These are phyloP conservation scores for Albatrellus ellisii DNA, from an alignment of 768 basidiomycete genomes.

Conservation along the genomic window DNA sequence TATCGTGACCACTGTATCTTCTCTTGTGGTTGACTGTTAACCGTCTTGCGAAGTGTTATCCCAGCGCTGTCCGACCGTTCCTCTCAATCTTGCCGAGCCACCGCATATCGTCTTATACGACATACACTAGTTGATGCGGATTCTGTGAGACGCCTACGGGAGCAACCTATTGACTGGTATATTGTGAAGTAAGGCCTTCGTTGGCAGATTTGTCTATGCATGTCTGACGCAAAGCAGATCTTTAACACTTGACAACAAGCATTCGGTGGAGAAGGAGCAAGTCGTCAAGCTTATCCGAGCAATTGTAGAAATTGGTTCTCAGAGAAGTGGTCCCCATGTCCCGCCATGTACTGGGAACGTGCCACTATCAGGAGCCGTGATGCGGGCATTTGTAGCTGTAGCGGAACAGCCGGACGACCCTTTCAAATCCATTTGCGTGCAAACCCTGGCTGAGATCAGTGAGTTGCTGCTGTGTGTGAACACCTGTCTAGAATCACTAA, in stretches of 20 bases:
- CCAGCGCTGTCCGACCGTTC: constrained; percentile 67
- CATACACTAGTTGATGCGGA: constrained; percentile 61
- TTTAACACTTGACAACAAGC: constrained; percentile 73
- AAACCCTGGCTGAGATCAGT: constrained; percentile 88
- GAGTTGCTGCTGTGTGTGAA: constrained; percentile 18
- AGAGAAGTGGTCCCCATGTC: constrained; percentile 32
- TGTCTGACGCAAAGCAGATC: constrained; percentile 35
- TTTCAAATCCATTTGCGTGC: constrained; percentile 67
- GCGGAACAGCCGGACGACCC: constrained; percentile 90
- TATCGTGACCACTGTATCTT: not conserved
- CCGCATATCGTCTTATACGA: constrained; percentile 74
- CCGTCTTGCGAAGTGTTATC: constrained; percentile 41
- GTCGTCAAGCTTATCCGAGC: constrained; percentile 80
- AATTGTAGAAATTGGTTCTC: constrained; percentile 65
- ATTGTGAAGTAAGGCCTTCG: constrained; percentile 59
- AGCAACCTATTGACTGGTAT: constrained; percentile 73
- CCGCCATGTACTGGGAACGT: constrained; percentile 30
- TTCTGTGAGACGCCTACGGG: constrained; percentile 52
- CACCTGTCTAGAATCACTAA: constrained; percentile 2
- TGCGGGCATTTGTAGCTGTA: constrained; percentile 85
- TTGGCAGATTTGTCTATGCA: constrained; percentile 1
- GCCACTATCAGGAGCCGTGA: constrained; percentile 59
- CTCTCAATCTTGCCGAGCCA: constrained; percentile 62
- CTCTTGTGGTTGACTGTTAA: not conserved
- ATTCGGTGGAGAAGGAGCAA: constrained; percentile 82